Evolutionary conservation across 2,329 filamentous ascomycete genomes (phyloP).

Genomic region (Lasiodiplodia gonubiensis): DNA sequence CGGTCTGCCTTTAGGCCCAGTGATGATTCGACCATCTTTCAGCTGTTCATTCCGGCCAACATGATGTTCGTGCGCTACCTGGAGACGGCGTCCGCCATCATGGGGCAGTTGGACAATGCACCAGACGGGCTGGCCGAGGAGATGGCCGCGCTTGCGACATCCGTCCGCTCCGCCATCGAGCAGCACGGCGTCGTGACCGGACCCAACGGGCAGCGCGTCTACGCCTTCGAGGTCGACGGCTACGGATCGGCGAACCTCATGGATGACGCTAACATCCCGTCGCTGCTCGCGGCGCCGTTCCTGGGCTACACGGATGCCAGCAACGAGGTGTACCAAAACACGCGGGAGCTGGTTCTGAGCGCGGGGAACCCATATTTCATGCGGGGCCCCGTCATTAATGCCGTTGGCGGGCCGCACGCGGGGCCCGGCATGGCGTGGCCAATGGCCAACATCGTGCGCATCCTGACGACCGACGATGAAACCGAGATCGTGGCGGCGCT

Average conservation of each 20-base stretch:
- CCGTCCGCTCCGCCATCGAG: slow-evolving; percentile 52
- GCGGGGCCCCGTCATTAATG: slow-evolving; percentile 55
- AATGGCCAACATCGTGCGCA: slow-evolving; percentile 58
- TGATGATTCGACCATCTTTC: slow-evolving; percentile 58
- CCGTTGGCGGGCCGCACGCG: slow-evolving; percentile 56
- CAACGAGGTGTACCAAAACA: slow-evolving; percentile 53
- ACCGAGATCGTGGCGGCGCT: slow-evolving; percentile 54
- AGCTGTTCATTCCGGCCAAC: slow-evolving; percentile 57
- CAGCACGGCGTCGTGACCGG: slow-evolving; percentile 49
- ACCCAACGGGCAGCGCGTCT: slow-evolving; percentile 43
- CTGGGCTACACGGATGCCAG: slow-evolving; percentile 59
- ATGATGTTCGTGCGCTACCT: slow-evolving; percentile 78
- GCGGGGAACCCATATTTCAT: slow-evolving; percentile 57
- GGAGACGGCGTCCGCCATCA: slow-evolving; percentile 58
- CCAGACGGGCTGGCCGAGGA: slow-evolving; percentile 57
- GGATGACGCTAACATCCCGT: slow-evolving; percentile 76
- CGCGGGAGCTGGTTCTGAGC: slow-evolving; percentile 52
- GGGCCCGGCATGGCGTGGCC: slow-evolving; percentile 58
- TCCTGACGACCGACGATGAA: slow-evolving; percentile 56
- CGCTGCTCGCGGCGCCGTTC: slow-evolving; percentile 68
- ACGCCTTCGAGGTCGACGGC: slow-evolving; percentile 57
- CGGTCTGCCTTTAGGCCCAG: slow-evolving; percentile 57
- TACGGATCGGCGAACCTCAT: slow-evolving; percentile 64
- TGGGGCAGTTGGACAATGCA: slow-evolving; percentile 56
- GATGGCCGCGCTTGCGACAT: slow-evolving; percentile 63